Conservation (phyloP, 768 basidiomycete genomes). For the Ramaria sp. region DNA sequence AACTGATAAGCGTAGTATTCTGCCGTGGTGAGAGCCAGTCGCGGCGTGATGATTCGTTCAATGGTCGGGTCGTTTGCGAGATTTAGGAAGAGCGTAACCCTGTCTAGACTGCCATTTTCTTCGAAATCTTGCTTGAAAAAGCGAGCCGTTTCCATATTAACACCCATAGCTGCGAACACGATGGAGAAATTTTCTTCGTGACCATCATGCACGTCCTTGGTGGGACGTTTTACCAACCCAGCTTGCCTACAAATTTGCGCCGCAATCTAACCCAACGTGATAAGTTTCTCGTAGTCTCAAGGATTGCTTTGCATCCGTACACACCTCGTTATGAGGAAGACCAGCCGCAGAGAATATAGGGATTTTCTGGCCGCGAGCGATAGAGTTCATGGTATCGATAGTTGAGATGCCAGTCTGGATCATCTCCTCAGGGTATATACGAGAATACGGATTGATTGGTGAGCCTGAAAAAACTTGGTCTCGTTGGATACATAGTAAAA, state of each 20-base stretch:
- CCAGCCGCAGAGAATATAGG: conserved; percentile 99
- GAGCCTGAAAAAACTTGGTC: conserved; percentile 49
- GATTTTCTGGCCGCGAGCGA: conserved; percentile 99
- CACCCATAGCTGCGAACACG: conserved; percentile 99
- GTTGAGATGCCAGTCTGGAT: conserved; percentile 99
- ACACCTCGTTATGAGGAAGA: conserved; percentile 95
- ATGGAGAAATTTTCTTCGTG: conserved; percentile 99
- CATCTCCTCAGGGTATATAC: conserved; percentile 99
- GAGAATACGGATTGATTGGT: conserved; percentile 94
- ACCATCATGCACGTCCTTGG: conserved; percentile 95
- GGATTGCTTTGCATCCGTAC: conserved; percentile 13
- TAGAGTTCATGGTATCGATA: conserved; percentile 96
- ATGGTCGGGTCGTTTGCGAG: conserved; percentile 98
- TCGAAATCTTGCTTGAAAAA: conserved; percentile 99
- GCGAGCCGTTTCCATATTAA: conserved; percentile 99
- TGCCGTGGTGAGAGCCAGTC: conserved; percentile 93
- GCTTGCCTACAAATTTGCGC: conserved; percentile 99
- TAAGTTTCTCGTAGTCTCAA: background rate
- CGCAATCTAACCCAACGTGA: conserved; percentile 59
- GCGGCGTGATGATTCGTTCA: conserved; percentile 98
- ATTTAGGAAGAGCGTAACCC: conserved; percentile 97
- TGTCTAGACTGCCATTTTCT: conserved; percentile 94
- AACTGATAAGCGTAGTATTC: conserved; percentile 99
- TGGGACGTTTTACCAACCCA: conserved; percentile 91
- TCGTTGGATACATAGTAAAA: background rate